These are phyloP conservation scores for Rhynchosporium graminicola DNA, from an alignment of 2,329 filamentous ascomycete species.

Conservation along the genomic window DNA sequence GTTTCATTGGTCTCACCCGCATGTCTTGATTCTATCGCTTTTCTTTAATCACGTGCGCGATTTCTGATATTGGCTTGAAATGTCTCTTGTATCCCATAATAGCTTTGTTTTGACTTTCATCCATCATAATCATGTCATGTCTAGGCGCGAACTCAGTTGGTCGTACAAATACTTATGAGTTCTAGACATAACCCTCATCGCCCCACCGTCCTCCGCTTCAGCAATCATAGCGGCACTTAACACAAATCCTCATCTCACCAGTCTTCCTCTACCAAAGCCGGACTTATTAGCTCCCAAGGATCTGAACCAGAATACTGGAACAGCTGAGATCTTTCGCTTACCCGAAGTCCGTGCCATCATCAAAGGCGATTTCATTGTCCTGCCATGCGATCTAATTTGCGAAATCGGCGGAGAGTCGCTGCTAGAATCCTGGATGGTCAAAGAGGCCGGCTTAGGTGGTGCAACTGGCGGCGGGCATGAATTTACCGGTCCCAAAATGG, in stretches of 20 bases:
- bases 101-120: conserved; percentile 1
- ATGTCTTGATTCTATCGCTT: conserved; percentile 7
- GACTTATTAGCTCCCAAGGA: conserved; percentile 74
- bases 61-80: background rate
- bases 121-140: conserved; percentile 14
- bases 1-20: background rate
- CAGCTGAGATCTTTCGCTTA: conserved; percentile 82
- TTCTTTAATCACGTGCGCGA: conserved; percentile 6
- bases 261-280: conserved; percentile 70
- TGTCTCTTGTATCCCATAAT: background rate
- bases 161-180: conserved; percentile 24
- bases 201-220: conserved; percentile 63
- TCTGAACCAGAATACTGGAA: conserved; percentile 82
- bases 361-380: conserved; percentile 81
- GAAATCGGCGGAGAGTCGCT: conserved; percentile 82
- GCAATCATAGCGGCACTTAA: conserved; percentile 71
- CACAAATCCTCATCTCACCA: conserved; percentile 76
- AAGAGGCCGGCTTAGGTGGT: conserved; percentile 68
- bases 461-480: conserved; percentile 53
- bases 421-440: conserved; percentile 89
- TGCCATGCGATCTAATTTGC: conserved; percentile 93
- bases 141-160: background rate
- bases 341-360: conserved; percentile 79
- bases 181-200: conserved; percentile 62
- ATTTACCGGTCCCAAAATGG: conserved; percentile 46